These are phyloP conservation scores for Albatrellus ellisii DNA, from an alignment of 768 basidiomycete genomes.

Conservation along the genomic window DNA sequence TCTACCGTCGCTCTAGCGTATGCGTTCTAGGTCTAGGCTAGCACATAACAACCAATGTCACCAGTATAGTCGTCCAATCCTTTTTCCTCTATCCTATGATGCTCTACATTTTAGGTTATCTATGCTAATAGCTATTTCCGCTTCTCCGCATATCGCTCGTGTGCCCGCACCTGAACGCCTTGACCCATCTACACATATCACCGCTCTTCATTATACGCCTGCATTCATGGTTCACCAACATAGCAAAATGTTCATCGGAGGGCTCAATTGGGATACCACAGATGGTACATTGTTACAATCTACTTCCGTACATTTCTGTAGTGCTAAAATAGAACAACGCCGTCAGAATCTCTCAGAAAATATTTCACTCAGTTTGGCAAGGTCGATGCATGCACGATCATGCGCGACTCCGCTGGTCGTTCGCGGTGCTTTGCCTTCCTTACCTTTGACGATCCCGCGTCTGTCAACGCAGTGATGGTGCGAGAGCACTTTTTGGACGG, in stretches of 20 bases:
- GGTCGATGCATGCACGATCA: conserved; percentile 93
- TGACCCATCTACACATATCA: conserved; percentile 4
- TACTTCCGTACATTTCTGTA: conserved; percentile 23
- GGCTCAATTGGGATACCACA: conserved; percentile 97
- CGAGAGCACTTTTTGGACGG: conserved; percentile 90
- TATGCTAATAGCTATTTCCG: conserved; percentile 61
- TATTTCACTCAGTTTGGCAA: conserved; percentile 94
- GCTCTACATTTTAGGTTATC: conserved; percentile 48
- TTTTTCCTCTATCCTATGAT: conserved; percentile 33
- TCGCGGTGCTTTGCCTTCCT: conserved; percentile 96
- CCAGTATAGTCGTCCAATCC: conserved; percentile 58
- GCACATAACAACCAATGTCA: conserved; percentile 20
- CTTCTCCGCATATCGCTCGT: conserved; percentile 24
- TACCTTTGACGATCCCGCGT: conserved; percentile 83
- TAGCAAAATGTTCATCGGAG: conserved; percentile 99
- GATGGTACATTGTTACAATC: conserved; percentile 60
- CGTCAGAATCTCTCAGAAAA: conserved; percentile 52
- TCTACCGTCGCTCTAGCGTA: conserved; percentile 16
- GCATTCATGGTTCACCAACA: conserved; percentile 2
- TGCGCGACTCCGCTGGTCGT: conserved; percentile 88
- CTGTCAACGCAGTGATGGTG: conserved; percentile 90
- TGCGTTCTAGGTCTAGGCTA: conserved; percentile 41
- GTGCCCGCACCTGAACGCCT: conserved; percentile 4
- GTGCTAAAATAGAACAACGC: conserved; percentile 23
- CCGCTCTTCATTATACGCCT: conserved; percentile 6